Evolutionary conservation across 352 stramenopile genomes (phyloP), one percentile per base, ranked within the genome.

Genomic region (Globisporangium parvum): DNA sequence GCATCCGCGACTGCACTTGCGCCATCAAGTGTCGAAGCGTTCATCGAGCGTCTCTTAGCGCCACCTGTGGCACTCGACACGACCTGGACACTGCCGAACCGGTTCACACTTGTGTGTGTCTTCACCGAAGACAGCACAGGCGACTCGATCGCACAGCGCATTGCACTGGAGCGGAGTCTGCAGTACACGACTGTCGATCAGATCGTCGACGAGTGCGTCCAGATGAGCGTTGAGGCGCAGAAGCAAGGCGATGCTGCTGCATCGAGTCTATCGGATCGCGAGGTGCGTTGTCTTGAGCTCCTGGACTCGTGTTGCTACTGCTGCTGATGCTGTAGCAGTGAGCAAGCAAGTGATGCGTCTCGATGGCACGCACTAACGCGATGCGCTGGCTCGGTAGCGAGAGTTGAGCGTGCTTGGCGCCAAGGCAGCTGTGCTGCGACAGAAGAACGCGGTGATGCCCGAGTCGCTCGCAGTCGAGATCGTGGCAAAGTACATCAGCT

Each of bases 381-480:
- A 21, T 21, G 23, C 10, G 14, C 18, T 28, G 23, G 23, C 5
- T 37, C 26, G 24, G 17, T 17, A 91, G 80, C 57, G 67, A 21
- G 78, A 81, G 31, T 54, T 91, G 0, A 75, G 75, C 6, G 64
- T 52, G 5, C 74, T 91, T 26, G 80, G 74, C 9, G 51, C 47
- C 8, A 87, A 85, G 53, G 63, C 78, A 15, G 56, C 51, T 2
- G 21, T 39, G 15, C 47, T 83, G 9, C 66, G 67, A 58, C 70
- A 77, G 42, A 91, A 91, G 57, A 82, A 70, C 41, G 47, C 59
- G 1, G 44, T 51, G 26, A 41, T 88, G 33, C 60, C 74, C 2
- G 80, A 88, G 8, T 28, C 55, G 1, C 44, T 91, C 17, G 52
- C 56, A 14, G 68, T 77, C n/a, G 80, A 91, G 26, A 71, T 87